Conservation (phyloP, 2,329 filamentous ascomycete genomes). For the Aspergillus glaucus region DNA sequence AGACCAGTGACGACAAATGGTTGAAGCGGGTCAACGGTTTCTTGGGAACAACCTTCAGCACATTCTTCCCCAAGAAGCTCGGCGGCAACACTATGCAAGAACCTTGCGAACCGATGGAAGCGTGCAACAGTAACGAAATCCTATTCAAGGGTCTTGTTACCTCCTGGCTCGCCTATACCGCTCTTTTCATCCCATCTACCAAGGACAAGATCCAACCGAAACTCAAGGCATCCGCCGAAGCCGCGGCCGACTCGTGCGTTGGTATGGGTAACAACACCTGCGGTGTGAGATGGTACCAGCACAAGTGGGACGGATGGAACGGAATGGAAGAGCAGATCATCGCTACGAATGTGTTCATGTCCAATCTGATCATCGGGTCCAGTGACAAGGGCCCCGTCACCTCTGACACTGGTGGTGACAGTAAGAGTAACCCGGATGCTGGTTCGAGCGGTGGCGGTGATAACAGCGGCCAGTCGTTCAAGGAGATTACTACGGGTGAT, state of each 20-base stretch:
- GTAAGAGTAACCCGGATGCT: constrained; percentile 31
- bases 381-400: constrained; percentile 38
- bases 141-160: constrained; percentile 67
- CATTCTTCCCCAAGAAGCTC: constrained; percentile 47
- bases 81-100: constrained; percentile 56
- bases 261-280: constrained; percentile 55
- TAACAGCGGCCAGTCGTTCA: constrained; percentile 1
- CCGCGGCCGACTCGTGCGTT: constrained; percentile 57
- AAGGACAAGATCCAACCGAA: constrained; percentile 50
- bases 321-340: constrained; percentile 67
- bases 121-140: constrained; percentile 65
- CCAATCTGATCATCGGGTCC: constrained; percentile 46
- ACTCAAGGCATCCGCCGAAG: constrained; percentile 52
- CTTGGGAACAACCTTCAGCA: constrained; percentile 40
- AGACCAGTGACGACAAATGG: constrained; percentile 52
- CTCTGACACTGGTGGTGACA: constrained; percentile 51
- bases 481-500: constrained; percentile 26
- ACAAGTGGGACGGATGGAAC: constrained; percentile 49
- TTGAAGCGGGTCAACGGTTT: constrained; percentile 50
- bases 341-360: constrained; percentile 58
- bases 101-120: constrained; percentile 55
- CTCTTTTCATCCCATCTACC: constrained; percentile 58
- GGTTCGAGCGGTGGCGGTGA: constrained; percentile 14
- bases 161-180: constrained; percentile 57
- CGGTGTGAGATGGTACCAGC: constrained; percentile 56